Percentiles rank a stretch among this genome's conserved stretches.
Conservation (phyloP, 495 filamentous ascomycete species). For the Penicillium lividum region DNA sequence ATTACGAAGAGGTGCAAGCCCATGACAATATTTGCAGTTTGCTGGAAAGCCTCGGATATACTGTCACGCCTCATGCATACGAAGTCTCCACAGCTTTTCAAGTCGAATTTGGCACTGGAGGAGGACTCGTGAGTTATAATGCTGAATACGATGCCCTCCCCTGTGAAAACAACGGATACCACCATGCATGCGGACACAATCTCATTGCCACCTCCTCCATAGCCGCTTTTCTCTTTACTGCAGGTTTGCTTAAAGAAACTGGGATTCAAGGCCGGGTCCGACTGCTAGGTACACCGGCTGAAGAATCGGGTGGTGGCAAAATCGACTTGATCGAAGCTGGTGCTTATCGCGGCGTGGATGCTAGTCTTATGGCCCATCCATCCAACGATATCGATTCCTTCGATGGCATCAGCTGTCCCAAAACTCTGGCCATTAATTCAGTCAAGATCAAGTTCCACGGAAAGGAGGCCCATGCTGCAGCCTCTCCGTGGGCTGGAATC, state of each 20-base stretch:
- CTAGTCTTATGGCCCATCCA: conserved; percentile 17
- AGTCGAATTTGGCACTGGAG: conserved; percentile 10
- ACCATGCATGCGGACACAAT: conserved; percentile 24
- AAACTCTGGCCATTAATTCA: conserved; percentile 12
- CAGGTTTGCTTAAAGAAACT: conserved; percentile 2
- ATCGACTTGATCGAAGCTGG: conserved; percentile 16
- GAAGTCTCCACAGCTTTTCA: conserved; percentile 15
- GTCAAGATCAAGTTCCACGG: conserved; percentile 12
- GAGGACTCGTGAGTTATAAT: conserved; percentile 17
- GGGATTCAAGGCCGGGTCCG: conserved; percentile 12
- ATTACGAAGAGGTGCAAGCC: conserved; percentile 17
- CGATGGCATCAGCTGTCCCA: not conserved
- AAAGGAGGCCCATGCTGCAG: conserved; percentile 15
- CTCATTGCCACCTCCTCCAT: conserved; percentile 17
- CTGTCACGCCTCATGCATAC: conserved; percentile 14
- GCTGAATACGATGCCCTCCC: conserved; percentile 24
- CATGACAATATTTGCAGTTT: conserved; percentile 17
- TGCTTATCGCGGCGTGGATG: conserved; percentile 14
- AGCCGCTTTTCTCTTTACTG: conserved; percentile 11
- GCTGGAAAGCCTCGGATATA: conserved; percentile 11
- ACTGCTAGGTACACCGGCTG: conserved; percentile 18
- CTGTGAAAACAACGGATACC: not conserved
- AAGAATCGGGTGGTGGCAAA: conserved; percentile 20
- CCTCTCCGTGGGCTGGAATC: conserved; percentile 18
- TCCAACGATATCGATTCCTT: not conserved